Evolutionary conservation across 352 stramenopile species (phyloP).

Genomic region (Blastocystis sp.): DNA sequence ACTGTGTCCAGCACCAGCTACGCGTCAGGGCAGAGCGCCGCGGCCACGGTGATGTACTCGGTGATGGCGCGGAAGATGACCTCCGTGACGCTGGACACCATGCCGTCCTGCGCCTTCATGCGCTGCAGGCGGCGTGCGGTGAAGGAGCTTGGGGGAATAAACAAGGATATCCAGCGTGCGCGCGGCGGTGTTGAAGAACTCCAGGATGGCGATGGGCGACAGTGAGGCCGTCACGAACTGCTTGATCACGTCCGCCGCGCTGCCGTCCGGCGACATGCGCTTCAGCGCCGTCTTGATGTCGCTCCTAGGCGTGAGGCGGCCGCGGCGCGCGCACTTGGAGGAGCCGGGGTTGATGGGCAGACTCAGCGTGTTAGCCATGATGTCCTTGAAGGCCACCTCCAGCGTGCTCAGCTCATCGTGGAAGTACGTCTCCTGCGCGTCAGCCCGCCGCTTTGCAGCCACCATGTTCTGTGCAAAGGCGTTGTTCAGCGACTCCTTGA

Average conservation of each 20-base stretch:
- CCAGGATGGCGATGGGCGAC: slow-evolving; percentile 36
- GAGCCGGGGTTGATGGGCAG: neutral
- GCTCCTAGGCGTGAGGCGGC: neutral
- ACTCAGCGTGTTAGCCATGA: slow-evolving; percentile 10
- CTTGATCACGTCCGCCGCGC: neutral
- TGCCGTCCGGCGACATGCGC: neutral
- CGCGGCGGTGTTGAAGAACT: slow-evolving; percentile 33
- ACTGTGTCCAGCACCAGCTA: slow-evolving; percentile 52
- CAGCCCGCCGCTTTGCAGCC: neutral
- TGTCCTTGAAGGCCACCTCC: slow-evolving; percentile 31
- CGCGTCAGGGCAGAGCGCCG: neutral
- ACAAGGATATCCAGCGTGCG: slow-evolving; percentile 39
- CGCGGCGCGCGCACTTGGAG: neutral
- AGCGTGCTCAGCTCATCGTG: slow-evolving; percentile 23
- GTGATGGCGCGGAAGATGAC: slow-evolving; percentile 53
- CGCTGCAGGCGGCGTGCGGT: slow-evolving; percentile 30
- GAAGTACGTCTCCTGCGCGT: slow-evolving; percentile 25
- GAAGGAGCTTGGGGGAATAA: neutral
- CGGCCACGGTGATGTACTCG: neutral
- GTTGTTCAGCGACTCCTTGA: slow-evolving; percentile 28
- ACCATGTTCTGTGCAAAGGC: slow-evolving; percentile 18
- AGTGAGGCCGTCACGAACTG: slow-evolving; percentile 21
- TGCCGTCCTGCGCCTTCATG: neutral
- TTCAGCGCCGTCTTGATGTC: slow-evolving; percentile 23
- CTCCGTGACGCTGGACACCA: slow-evolving; percentile 24